phyloP scores from a whole-genome alignment of 163 green algal species.

The Chlamydomonas reinhardtii region DNA sequence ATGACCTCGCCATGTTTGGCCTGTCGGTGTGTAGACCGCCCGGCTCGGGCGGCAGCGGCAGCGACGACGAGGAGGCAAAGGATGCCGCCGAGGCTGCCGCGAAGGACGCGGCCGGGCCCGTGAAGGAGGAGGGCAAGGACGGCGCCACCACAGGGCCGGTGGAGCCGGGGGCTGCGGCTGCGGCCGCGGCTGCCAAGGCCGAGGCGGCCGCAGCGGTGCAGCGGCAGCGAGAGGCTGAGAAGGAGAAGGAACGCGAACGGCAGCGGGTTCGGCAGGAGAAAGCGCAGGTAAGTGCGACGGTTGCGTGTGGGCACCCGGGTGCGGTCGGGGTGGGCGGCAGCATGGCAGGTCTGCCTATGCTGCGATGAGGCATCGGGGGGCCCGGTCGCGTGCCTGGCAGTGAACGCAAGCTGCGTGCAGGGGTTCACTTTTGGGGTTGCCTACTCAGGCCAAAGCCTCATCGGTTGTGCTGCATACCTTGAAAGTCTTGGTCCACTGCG shows the following conservation, averaged over 20 bases:
- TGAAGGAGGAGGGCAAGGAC: background rate
- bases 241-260: too few species aligned
- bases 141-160: background rate
- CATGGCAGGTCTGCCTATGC: too few species aligned
- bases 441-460: too few species aligned
- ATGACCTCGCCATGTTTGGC: constrained; percentile 33
- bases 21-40: constrained; percentile 21
- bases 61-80: background rate
- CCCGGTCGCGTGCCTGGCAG: too few species aligned
- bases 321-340: too few species aligned
- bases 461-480: too few species aligned
- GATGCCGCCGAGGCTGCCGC: background rate
- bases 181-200: background rate
- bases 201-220: background rate
- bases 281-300: too few species aligned
- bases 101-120: background rate
- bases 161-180: background rate
- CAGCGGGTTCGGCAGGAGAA: background rate
- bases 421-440: too few species aligned
- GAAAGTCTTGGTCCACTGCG: too few species aligned
- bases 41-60: background rate
- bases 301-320: too few species aligned
- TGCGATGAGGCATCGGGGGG: too few species aligned
- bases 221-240: background rate
- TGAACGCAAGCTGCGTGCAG: too few species aligned